phyloP scores from a whole-genome alignment of 371 early-diverging fungal species.

The Apophysomyces variabilis region DNA sequence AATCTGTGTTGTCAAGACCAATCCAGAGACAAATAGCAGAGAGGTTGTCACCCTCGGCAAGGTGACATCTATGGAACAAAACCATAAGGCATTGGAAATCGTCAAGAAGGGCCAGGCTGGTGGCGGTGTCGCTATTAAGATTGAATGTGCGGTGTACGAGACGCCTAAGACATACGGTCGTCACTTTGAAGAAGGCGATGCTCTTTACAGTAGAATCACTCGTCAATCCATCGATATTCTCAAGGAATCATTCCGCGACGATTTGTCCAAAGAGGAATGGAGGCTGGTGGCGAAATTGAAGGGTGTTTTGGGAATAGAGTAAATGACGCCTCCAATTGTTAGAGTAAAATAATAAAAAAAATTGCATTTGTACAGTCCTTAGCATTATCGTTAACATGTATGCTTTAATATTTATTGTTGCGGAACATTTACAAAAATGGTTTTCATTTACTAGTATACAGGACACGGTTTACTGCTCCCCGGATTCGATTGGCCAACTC shows the following conservation, averaged over 20 bases:
- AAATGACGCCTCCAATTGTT: conserved; percentile 14
- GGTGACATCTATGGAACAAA: conserved; percentile 96
- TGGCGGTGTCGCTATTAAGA: conserved; percentile 95
- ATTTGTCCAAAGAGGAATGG: conserved; percentile 96
- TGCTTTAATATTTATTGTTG: too few relatives aligned
- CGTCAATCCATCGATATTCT: conserved; percentile 97
- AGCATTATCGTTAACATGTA: too few relatives aligned
- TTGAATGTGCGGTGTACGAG: conserved; percentile 90
- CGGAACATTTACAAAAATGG: too few relatives aligned
- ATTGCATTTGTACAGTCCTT: conserved; percentile 6
- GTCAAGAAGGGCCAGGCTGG: conserved; percentile 88
- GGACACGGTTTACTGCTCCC: background rate
- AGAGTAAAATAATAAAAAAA: background rate
- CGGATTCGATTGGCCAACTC: conserved; percentile 27
- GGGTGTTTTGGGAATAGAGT: conserved; percentile 59
- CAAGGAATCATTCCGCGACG: conserved; percentile 96
- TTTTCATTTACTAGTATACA: background rate
- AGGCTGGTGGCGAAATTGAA: conserved; percentile 84
- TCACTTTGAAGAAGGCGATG: conserved; percentile 93
- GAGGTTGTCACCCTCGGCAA: conserved; percentile 87
- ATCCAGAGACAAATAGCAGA: conserved; percentile 73
- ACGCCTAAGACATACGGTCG: conserved; percentile 94
- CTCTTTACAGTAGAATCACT: conserved; percentile 82
- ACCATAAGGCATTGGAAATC: conserved; percentile 88
- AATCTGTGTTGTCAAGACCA: conserved; percentile 89